Evolutionary conservation across 345 rosid genomes (phyloP).

Genomic region (Heritiera littoralis): DNA sequence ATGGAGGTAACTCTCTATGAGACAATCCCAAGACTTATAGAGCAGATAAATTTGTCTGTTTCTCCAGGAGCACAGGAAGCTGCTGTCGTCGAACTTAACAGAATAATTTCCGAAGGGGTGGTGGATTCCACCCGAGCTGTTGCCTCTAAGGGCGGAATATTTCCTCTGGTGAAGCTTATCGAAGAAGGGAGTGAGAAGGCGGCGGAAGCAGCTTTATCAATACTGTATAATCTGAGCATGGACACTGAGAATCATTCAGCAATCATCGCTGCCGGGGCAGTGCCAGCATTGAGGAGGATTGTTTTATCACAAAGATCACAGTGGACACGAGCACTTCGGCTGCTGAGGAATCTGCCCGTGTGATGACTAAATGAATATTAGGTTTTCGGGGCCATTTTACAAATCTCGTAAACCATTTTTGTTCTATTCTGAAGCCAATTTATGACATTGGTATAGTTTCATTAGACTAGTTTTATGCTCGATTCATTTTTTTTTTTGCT

Average conservation of each 20-base stretch:
- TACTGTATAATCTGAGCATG: conserved; percentile 81
- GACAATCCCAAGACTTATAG: conserved; percentile 73
- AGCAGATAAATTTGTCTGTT: conserved; percentile 54
- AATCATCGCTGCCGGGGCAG: conserved; percentile 77
- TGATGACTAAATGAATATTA: conserved; percentile 21
- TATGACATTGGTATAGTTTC: background rate
- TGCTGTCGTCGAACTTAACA: conserved; percentile 80
- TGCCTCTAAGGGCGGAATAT: conserved; percentile 69
- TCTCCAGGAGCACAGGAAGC: conserved; percentile 63
- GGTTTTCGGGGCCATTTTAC: background rate
- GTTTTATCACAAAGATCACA: conserved; percentile 62
- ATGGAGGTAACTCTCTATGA: conserved; percentile 72
- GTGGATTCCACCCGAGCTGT: conserved; percentile 56
- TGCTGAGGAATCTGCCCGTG: conserved; percentile 66
- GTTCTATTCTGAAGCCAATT: background rate
- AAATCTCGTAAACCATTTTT: conserved; percentile 12
- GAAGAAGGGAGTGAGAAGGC: conserved; percentile 62
- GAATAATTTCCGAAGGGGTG: conserved; percentile 64
- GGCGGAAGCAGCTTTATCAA: conserved; percentile 62
- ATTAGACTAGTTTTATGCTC: background rate
- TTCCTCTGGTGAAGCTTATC: conserved; percentile 62
- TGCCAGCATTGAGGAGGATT: conserved; percentile 68
- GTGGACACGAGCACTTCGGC: conserved; percentile 71
- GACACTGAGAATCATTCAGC: conserved; percentile 73
- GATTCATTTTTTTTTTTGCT: too few species aligned